These are phyloP conservation scores for Penicillium italicum DNA, from an alignment of 2,329 filamentous ascomycete species.

Conservation along the genomic window DNA sequence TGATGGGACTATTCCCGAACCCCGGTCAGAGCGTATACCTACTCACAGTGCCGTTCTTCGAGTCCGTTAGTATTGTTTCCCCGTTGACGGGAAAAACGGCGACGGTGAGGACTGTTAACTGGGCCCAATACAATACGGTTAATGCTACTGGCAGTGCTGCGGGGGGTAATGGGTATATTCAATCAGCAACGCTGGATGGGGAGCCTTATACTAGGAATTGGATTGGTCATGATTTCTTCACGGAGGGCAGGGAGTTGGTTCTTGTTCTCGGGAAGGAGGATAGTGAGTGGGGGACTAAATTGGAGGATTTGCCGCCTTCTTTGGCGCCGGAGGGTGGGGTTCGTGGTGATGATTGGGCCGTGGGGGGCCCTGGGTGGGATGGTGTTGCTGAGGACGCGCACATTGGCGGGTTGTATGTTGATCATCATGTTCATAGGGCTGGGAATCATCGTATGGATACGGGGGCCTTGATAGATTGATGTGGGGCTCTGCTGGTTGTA, in stretches of 20 bases:
- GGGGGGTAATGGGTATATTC: conserved; percentile 61
- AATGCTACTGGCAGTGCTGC: conserved; percentile 54
- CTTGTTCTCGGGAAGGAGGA: conserved; percentile 60
- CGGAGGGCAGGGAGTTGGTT: conserved; percentile 61
- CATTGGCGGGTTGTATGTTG: neutral
- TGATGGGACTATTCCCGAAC: conserved; percentile 69
- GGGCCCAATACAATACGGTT: conserved; percentile 30
- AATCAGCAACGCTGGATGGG: conserved; percentile 62
- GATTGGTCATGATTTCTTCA: conserved; percentile 66
- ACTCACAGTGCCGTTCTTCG: conserved; percentile 64
- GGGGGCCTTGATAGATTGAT: neutral
- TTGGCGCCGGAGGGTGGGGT: conserved; percentile 10
- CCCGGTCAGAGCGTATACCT: conserved; percentile 66
- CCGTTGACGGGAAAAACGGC: conserved; percentile 59
- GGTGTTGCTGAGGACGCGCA: neutral
- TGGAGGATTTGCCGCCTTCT: conserved; percentile 62
- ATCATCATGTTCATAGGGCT: neutral
- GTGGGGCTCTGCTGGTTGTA: neutral
- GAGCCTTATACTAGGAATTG: conserved; percentile 60
- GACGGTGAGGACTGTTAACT: conserved; percentile 56
- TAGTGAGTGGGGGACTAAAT: conserved; percentile 61
- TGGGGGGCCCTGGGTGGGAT: neutral
- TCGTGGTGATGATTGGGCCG: neutral
- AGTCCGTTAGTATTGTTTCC: conserved; percentile 56
- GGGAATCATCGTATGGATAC: neutral